Percentiles rank a stretch among this genome's conserved stretches.
Conservation (phyloP, 2,329 filamentous ascomycete genomes). For the Aspergillus novofumigatus region DNA sequence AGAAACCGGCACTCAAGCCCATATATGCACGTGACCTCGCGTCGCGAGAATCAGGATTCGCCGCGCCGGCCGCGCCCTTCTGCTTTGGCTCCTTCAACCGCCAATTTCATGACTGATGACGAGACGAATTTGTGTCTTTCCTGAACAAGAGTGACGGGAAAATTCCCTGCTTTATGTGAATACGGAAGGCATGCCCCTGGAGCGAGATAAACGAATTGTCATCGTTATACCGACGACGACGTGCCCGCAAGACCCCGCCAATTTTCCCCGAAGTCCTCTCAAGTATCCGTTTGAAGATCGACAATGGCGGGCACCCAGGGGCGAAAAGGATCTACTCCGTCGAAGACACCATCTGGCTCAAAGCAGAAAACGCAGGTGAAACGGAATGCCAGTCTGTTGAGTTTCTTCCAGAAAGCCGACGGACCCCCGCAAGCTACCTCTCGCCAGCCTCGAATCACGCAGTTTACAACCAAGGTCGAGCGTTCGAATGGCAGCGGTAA, state of each 20-base stretch:
- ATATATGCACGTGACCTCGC: constrained; percentile 18
- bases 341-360: constrained; percentile 10
- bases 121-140: not conserved
- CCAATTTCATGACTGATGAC: not conserved
- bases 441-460: constrained; percentile 53
- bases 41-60: constrained; percentile 14
- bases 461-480: constrained; percentile 31
- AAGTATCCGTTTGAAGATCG: not conserved
- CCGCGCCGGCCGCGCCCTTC: constrained; percentile 17
- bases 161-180: not conserved
- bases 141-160: not conserved
- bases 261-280: not conserved
- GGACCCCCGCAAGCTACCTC: constrained; percentile 47
- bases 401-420: constrained; percentile 68
- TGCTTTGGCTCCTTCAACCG: not conserved
- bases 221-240: not conserved
- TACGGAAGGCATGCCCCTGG: not conserved
- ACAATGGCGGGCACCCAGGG: constrained; percentile 23
- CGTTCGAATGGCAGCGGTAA: constrained; percentile 23
- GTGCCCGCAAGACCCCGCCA: not conserved
- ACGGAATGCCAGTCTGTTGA: constrained; percentile 64
- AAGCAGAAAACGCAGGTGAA: constrained; percentile 21
- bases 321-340: constrained; percentile 23
- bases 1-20: not conserved
- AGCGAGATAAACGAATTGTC: not conserved